These are phyloP conservation scores for Graphilbum sp. DNA, from an alignment of 2,329 filamentous ascomycete species.

Conservation along the genomic window DNA sequence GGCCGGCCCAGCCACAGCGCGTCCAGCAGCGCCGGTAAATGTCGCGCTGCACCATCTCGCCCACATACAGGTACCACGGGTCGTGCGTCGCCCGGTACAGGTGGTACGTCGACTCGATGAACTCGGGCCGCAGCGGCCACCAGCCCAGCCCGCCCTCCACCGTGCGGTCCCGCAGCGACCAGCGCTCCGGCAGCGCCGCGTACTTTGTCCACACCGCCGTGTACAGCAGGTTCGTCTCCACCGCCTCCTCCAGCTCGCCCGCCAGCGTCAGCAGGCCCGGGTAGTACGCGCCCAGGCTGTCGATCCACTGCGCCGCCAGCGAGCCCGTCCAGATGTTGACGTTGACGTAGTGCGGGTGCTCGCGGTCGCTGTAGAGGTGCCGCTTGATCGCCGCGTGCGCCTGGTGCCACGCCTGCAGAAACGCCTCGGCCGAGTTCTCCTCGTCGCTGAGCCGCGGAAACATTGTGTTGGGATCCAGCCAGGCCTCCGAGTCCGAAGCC, in stretches of 20 bases:
- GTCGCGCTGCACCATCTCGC: constrained; percentile 86
- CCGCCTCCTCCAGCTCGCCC: constrained; percentile 79
- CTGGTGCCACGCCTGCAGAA: constrained; percentile 68
- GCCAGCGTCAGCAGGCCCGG: constrained; percentile 74
- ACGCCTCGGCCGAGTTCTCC: constrained; percentile 59
- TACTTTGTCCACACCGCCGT: constrained; percentile 92
- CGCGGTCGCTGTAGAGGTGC: constrained; percentile 70
- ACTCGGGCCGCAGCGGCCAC: constrained; percentile 93
- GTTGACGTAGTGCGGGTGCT: constrained; percentile 87
- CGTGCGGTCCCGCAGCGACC: constrained; percentile 70
- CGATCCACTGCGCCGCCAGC: constrained; percentile 82
- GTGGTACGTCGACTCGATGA: constrained; percentile 93
- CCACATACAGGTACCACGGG: constrained; percentile 90
- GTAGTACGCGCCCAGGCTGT: constrained; percentile 91
- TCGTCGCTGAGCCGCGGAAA: constrained; percentile 44
- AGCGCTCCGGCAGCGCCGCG: constrained; percentile 83
- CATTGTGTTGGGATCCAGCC: constrained; percentile 49
- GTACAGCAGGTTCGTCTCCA: constrained; percentile 77
- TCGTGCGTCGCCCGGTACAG: constrained; percentile 88
- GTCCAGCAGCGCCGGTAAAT: constrained; percentile 82
- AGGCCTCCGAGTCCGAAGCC: constrained; percentile 13
- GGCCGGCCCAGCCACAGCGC: constrained; percentile 80
- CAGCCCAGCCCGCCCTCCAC: constrained; percentile 79
- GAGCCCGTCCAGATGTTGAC: constrained; percentile 80
- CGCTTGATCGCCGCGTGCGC: constrained; percentile 77